phyloP scores from a whole-genome alignment of 176 grass and related monocot species.

The Thinopyrum elongatum region DNA sequence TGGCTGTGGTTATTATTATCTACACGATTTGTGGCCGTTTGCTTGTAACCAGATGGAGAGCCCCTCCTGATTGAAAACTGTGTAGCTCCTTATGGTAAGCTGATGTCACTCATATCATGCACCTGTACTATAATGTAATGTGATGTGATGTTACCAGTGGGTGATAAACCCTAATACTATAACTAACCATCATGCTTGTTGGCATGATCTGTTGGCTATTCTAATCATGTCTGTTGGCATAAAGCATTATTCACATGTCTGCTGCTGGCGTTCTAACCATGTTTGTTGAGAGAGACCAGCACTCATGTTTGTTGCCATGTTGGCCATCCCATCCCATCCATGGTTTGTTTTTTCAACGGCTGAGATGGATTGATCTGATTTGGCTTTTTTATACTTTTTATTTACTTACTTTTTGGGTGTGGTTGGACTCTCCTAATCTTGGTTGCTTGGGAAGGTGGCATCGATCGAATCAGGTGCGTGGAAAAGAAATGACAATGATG shows the following conservation, averaged over 20 bases:
- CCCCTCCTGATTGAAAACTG: constrained; percentile 29
- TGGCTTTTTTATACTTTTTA: not conserved
- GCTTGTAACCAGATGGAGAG: constrained; percentile 39
- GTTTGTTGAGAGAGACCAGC: not conserved
- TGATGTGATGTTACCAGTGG: constrained; percentile 25
- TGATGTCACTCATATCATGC: constrained; percentile 7
- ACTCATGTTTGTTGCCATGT: constrained; percentile 4
- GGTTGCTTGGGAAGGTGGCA: constrained; percentile 43
- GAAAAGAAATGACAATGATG: constrained; percentile 13
- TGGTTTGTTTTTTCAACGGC: not conserved
- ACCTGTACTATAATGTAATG: not conserved
- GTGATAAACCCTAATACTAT: constrained; percentile 10
- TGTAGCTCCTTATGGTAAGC: constrained; percentile 18
- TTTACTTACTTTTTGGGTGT: not conserved
- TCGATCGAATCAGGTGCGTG: constrained; percentile 24
- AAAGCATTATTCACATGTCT: not conserved
- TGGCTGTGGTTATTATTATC: constrained; percentile 34
- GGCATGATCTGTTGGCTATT: constrained; percentile 4
- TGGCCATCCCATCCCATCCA: not conserved
- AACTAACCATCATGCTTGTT: constrained; percentile 10
- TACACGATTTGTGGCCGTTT: constrained; percentile 40
- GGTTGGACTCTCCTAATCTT: constrained; percentile 42
- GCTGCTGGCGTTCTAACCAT: not conserved
- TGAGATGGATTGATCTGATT: constrained; percentile 9
- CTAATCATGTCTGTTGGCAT: constrained; percentile 23